These are phyloP conservation scores for Hanseniaspora hatyaiensis DNA, from an alignment of 805 yeast species.

Conservation along the genomic window DNA sequence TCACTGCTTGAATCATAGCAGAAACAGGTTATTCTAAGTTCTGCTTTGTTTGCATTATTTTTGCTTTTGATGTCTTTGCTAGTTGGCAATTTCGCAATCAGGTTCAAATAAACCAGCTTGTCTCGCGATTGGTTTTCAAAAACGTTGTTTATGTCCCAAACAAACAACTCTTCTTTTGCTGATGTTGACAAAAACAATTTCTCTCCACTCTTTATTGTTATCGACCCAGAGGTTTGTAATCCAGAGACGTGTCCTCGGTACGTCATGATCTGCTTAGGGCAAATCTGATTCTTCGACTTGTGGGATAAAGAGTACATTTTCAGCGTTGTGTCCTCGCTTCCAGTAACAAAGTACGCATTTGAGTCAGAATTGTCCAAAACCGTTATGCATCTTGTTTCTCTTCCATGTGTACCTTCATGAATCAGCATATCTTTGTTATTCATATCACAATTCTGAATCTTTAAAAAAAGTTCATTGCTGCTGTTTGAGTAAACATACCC, in stretches of 20 bases:
- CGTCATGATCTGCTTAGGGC: constrained; percentile 38
- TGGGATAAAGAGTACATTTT: constrained; percentile 40
- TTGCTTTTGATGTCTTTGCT: constrained; percentile 16
- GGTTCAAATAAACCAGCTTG: constrained; percentile 36
- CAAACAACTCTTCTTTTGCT: constrained; percentile 76
- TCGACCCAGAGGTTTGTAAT: constrained; percentile 41
- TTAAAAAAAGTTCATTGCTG: not conserved
- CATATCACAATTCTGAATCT: not conserved
- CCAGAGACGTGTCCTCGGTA: constrained; percentile 82
- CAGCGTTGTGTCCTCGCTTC: constrained; percentile 80
- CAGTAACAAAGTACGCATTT: constrained; percentile 46
- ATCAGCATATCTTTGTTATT: constrained; percentile 25
- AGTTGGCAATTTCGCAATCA: constrained; percentile 46
- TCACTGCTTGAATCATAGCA: not conserved
- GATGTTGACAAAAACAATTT: constrained; percentile 53
- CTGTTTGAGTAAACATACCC: not conserved
- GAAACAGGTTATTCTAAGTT: constrained; percentile 3
- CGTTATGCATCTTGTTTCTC: constrained; percentile 72
- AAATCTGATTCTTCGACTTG: constrained; percentile 29
- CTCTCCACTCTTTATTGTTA: constrained; percentile 24
- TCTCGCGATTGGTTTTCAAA: not conserved
- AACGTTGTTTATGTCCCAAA: constrained; percentile 42
- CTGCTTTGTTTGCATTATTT: not conserved
- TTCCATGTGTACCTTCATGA: constrained; percentile 70
- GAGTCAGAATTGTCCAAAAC: constrained; percentile 33